Conservation (phyloP, 257 asterid genomes). For the Verbena officinalis region DNA sequence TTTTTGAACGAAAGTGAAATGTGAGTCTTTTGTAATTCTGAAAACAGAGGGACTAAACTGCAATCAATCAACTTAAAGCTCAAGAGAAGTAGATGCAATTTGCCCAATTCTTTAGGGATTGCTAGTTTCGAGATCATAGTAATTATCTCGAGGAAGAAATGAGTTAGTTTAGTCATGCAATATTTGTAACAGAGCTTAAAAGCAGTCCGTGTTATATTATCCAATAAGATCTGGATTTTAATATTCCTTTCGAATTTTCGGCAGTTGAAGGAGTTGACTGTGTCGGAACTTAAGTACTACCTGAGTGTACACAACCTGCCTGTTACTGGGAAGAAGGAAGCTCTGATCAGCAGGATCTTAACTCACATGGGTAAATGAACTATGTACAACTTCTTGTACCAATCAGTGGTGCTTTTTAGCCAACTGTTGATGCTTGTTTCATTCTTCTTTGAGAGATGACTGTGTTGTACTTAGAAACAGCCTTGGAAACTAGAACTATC, state of each 20-base stretch:
- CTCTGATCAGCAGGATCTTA: conserved; percentile 74
- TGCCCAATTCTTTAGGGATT: too few relatives aligned
- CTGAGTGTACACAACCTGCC: conserved; percentile 60
- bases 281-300: conserved; percentile 71
- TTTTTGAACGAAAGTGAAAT: too few relatives aligned
- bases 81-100: too few relatives aligned
- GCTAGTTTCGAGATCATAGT: too few relatives aligned
- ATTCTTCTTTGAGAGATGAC: background rate
- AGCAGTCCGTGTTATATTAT: background rate
- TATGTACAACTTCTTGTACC: too few relatives aligned
- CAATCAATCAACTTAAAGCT: too few relatives aligned
- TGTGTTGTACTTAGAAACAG: background rate
- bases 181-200: background rate
- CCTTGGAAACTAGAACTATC: background rate
- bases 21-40: too few relatives aligned
- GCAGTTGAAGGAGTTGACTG: conserved; percentile 92
- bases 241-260: conserved; percentile 19
- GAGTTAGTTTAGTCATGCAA: too few relatives aligned
- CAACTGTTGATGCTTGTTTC: too few relatives aligned
- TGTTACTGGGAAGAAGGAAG: conserved; percentile 78
- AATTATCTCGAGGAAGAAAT: too few relatives aligned
- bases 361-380: conserved; percentile 82
- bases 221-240: background rate
- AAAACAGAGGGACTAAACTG: too few relatives aligned
- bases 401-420: too few relatives aligned